A percentile compares a stretch with the other conserved stretches of the same genome.
These are phyloP conservation scores for Caryopteris hybrid DNA, from an alignment of 305 asterid species.

Conservation along the genomic window DNA sequence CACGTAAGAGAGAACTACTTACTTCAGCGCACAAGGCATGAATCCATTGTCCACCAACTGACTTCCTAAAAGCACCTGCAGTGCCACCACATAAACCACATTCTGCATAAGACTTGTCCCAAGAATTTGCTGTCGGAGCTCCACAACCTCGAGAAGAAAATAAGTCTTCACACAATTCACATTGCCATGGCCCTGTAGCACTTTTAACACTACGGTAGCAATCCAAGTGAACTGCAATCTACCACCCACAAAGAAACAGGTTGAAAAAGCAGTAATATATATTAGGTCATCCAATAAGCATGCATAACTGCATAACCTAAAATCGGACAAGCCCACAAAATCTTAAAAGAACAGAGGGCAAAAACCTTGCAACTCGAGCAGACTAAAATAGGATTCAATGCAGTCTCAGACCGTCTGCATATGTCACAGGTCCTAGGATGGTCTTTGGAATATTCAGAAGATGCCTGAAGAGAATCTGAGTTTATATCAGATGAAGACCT, in stretches of 20 bases:
- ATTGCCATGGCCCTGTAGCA: constrained; percentile 92
- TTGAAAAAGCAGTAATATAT: constrained; percentile 1
- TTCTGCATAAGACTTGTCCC: constrained; percentile 81
- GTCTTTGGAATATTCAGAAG: constrained; percentile 56
- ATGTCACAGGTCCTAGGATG: constrained; percentile 79
- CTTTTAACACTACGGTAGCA: constrained; percentile 81
- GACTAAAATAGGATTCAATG: constrained; percentile 71
- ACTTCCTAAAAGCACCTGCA: constrained; percentile 94
- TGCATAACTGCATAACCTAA: background rate
- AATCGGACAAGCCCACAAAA: background rate
- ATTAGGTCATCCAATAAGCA: background rate
- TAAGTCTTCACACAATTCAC: constrained; percentile 87
- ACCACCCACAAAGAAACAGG: constrained; percentile 5
- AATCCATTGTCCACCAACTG: constrained; percentile 87
- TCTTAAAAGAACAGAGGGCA: background rate
- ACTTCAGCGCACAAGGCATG: constrained; percentile 99
- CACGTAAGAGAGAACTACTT: constrained; percentile 27
- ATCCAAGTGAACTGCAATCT: constrained; percentile 97
- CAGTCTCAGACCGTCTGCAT: constrained; percentile 83
- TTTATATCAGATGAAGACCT: constrained; percentile 48
- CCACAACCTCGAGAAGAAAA: constrained; percentile 60
- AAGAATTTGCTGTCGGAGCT: constrained; percentile 43
- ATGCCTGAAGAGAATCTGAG: constrained; percentile 39
- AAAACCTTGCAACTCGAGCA: constrained; percentile 96
- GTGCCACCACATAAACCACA: constrained; percentile 97